phyloP scores from a whole-genome alignment of 1,139 yeast genomes.

The Taphrina wiesneri region DNA sequence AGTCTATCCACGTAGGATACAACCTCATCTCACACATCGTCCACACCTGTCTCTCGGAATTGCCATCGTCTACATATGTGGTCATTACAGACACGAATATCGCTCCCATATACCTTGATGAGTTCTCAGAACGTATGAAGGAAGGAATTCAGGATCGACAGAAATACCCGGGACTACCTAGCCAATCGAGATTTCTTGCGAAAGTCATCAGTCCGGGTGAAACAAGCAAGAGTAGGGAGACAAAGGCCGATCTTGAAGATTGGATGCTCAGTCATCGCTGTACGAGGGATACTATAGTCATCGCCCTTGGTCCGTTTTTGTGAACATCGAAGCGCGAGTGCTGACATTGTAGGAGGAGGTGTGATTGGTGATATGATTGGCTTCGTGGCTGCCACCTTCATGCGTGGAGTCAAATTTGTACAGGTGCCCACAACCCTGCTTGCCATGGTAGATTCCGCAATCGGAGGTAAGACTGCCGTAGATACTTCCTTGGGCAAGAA shows the following conservation, averaged over 20 bases:
- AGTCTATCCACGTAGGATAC: constrained; percentile 89
- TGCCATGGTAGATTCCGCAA: constrained; percentile 97
- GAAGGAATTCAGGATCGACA: constrained; percentile 42
- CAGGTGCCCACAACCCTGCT: constrained; percentile 92
- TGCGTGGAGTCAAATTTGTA: constrained; percentile 94
- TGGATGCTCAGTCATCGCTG: constrained; percentile 81
- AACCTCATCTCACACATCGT: constrained; percentile 76
- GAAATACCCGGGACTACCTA: constrained; percentile 31
- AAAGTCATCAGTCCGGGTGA: constrained; percentile 92
- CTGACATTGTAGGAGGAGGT: constrained; percentile 60
- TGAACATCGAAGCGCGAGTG: background rate
- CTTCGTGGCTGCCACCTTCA: constrained; percentile 95
- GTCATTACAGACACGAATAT: constrained; percentile 84
- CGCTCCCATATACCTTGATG: constrained; percentile 47
- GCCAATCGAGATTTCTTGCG: constrained; percentile 61
- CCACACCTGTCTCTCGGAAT: constrained; percentile 59
- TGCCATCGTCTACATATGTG: constrained; percentile 87
- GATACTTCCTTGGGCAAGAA: constrained; percentile 98
- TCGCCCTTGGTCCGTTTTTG: constrained; percentile 70
- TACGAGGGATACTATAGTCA: constrained; percentile 90
- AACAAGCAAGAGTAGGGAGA: constrained; percentile 78
- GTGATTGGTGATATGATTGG: constrained; percentile 99
- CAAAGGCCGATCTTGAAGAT: constrained; percentile 93
- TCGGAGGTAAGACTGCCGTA: constrained; percentile 98
- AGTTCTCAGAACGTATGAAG: constrained; percentile 54